Conservation (phyloP, 106 monocot genomes). For the Platanthera guangdongensis region DNA sequence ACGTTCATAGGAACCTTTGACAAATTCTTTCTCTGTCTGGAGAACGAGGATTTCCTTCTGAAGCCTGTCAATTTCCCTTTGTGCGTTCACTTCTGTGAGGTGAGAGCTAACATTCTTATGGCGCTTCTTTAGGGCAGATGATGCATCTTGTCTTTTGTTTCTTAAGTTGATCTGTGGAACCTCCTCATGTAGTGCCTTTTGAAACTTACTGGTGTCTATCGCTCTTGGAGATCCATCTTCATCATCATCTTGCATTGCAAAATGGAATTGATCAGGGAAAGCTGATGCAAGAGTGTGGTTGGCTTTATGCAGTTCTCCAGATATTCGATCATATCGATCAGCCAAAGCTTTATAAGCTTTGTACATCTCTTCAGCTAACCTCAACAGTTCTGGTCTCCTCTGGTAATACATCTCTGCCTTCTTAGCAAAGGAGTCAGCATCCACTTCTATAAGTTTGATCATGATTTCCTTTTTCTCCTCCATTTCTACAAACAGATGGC, state of each 20-base stretch:
- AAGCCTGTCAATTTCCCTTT: conserved; percentile 22
- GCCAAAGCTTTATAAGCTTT: conserved; percentile 27
- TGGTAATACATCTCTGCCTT: conserved; percentile 33
- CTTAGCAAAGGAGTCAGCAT: conserved; percentile 34
- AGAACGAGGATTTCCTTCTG: conserved; percentile 25
- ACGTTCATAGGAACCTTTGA: conserved; percentile 20
- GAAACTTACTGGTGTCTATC: background rate
- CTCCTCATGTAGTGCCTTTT: background rate
- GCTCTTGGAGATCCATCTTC: conserved; percentile 8
- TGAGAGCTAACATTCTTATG: conserved; percentile 12
- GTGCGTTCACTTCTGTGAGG: conserved; percentile 11
- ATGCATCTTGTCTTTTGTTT: background rate
- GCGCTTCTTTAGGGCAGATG: background rate
- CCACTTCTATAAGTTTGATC: conserved; percentile 25
- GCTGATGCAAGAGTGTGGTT: conserved; percentile 25
- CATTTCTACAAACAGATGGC: conserved; percentile 15
- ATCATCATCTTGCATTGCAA: conserved; percentile 19
- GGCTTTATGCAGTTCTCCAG: conserved; percentile 32
- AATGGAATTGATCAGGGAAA: conserved; percentile 26
- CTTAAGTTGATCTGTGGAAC: conserved; percentile 1
- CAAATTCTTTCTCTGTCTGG: conserved; percentile 34
- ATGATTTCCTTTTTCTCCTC: conserved; percentile 25
- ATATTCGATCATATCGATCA: conserved; percentile 25
- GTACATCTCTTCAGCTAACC: conserved; percentile 20
- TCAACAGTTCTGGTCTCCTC: conserved; percentile 25